Evolutionary conservation across 257 asterid genomes (phyloP), one percentile per base, ranked within the genome.

Genomic region (Solanum dulcamara): DNA sequence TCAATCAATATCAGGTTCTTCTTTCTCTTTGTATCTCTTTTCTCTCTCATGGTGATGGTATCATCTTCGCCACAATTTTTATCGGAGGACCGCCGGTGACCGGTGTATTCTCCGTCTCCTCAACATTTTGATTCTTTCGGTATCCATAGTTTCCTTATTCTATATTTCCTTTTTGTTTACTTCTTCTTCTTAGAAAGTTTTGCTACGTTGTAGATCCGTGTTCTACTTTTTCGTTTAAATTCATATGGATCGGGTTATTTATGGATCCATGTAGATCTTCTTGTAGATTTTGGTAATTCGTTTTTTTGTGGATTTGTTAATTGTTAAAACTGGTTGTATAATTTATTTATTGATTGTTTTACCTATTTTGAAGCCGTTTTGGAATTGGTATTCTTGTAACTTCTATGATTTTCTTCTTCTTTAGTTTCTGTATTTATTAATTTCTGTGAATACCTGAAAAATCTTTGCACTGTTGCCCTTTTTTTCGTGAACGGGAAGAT

Each of bases 41-140:
- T 82, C 87, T 86, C 84, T 70, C 84, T 62, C 64, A 81, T 86
- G 92, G 88, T 86, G 92, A 85, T 86, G 90, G 87, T 87, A 90
- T 71, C 86, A 80, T 85, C 86, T 84, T 35, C 85, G 83, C 90
- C 86, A 50, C 89, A 85, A 82, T 88, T 85, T 81, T 83, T 86
- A 89, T 86, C 89, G 84, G 86, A 88, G 86, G 71, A 90, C 89
- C 92, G 87, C 92, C 92, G 95, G 90, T 91, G 93, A 85, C 90
- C 93, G 93, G 91, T 86, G 91, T 85, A 85, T 85, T 88, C 86
- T 88, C 81, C 86, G 44, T 80, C 81, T 55, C 84, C 66, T 75
- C 75, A 80, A 70, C 87, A 89, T 83, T 88, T 85, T 87, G 81
- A 90, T 87, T 86, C 81, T 80, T 83, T 88, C 79, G 90, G 92